Conservation (phyloP, 2,329 filamentous ascomycete genomes). For the Calonectria pteridis region DNA sequence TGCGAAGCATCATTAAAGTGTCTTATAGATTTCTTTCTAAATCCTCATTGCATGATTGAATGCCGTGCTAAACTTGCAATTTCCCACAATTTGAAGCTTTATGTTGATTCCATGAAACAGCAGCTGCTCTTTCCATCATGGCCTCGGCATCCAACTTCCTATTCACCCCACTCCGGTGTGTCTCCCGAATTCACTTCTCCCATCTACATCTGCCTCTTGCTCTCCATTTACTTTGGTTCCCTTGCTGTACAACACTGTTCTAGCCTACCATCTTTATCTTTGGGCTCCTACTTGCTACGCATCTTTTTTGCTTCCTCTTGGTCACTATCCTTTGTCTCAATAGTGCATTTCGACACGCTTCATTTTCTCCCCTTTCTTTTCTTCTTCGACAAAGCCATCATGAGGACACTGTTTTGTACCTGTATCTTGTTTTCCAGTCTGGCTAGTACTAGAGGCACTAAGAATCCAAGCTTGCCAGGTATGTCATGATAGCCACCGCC, state of each 20-base stretch:
- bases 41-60: neutral
- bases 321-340: slow-evolving; percentile 49
- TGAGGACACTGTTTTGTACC: slow-evolving; percentile 36
- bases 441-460: slow-evolving; percentile 4
- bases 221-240: neutral
- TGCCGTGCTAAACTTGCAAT: neutral
- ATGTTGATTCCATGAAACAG: no score
- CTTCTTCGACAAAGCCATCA: slow-evolving; percentile 26
- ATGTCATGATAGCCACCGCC: neutral
- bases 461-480: slow-evolving; percentile 31
- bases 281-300: slow-evolving; percentile 8
- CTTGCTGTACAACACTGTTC: neutral
- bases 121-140: neutral
- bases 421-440: slow-evolving; percentile 32
- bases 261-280: slow-evolving; percentile 9
- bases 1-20: no score
- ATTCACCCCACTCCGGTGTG: neutral
- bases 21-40: neutral
- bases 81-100: neutral
- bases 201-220: neutral
- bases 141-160: neutral
- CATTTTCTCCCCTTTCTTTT: slow-evolving; percentile 28
- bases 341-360: slow-evolving; percentile 35
- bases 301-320: slow-evolving; percentile 40
- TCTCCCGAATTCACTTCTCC: neutral